Evolutionary conservation across 106 monocot species (phyloP), one percentile per base, ranked within the genome.

Genomic region (Xerophyta viscosa): DNA sequence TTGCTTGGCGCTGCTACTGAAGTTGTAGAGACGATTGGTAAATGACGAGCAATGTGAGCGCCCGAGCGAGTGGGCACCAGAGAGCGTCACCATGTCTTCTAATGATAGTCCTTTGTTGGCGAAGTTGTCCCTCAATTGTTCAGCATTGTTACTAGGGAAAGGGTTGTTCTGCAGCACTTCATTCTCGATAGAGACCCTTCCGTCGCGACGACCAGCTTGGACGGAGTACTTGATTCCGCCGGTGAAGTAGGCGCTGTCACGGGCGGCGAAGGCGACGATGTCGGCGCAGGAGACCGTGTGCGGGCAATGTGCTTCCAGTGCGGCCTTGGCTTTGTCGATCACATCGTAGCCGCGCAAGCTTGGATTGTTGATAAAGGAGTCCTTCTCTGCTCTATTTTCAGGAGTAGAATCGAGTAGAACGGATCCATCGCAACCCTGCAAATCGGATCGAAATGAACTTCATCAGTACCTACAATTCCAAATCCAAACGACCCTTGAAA

Each of bases 251-350:
- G 52, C 3, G 18, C 27, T 14, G 13, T 53, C 52, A 15, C 52
- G 52, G 7, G 81, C 52, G 10, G 76, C 71, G 21, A 82, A 67
- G 0, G 76, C 81, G 26, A 82, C 48, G 49, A 76, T 76, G 60
- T 82, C 81, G 39, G 81, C 81, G 51, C 81, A 82, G 4, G 81
- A 76, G 27, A 82, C 81, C 3, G 52, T 53, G 52, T 19, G 6
- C 7, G 28, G 52, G 51, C 52, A 29, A 4, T 53, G 28, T 17
- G 52, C 52, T 29, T 53, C 52, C 2, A 29, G 29, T 29, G 25
- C 28, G 0, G 14, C 52, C 28, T 53, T 53, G 25, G 29, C 29
- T 30, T 53, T 15, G 28, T 53, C 52, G 28, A 47, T 18, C 3
- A 47, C 20, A 12, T 39, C 33, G 5, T 33, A 33, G 11, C 5